Conservation (phyloP, 306 rosid genomes). For the Coriaria nepalensis region DNA sequence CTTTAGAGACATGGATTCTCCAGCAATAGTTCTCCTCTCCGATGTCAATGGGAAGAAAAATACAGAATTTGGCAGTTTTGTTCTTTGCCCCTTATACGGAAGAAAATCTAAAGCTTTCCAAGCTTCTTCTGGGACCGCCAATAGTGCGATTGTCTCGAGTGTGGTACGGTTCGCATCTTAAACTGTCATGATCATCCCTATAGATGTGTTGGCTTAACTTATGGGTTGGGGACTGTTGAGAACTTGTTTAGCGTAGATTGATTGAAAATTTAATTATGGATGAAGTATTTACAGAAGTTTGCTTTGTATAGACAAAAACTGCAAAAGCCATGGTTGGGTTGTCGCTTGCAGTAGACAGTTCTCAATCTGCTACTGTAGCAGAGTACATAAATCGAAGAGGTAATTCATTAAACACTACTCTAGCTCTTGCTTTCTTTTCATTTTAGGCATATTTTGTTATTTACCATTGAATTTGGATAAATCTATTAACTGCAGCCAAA, state of each 20-base stretch:
- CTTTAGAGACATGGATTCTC: slow-evolving; percentile 93
- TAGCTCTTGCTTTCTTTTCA: not conserved
- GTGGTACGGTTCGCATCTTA: slow-evolving; percentile 44
- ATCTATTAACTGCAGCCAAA: slow-evolving; percentile 43
- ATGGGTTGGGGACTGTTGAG: not conserved
- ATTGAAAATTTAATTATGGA: slow-evolving; percentile 7
- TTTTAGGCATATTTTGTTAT: slow-evolving; percentile 3
- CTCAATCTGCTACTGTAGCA: slow-evolving; percentile 55
- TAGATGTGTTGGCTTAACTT: too few relatives aligned
- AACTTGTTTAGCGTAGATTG: slow-evolving; percentile 4
- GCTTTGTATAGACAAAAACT: slow-evolving; percentile 68
- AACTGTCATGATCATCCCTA: not conserved
- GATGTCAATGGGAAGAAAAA: slow-evolving; percentile 65
- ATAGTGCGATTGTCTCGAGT: slow-evolving; percentile 57
- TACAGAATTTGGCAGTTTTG: slow-evolving; percentile 66
- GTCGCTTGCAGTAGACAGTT: slow-evolving; percentile 65
- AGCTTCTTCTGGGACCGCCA: slow-evolving; percentile 82
- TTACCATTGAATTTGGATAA: slow-evolving; percentile 13
- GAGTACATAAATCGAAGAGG: slow-evolving; percentile 85
- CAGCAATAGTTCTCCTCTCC: slow-evolving; percentile 67
- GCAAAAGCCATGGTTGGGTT: slow-evolving; percentile 83
- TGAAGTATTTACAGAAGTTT: slow-evolving; percentile 12
- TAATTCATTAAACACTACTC: slow-evolving; percentile 21
- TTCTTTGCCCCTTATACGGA: slow-evolving; percentile 90
- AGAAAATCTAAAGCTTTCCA: slow-evolving; percentile 92